Evolutionary conservation across 2,329 filamentous ascomycete genomes (phyloP), one percentile per base, ranked within the genome.

Genomic region (Sordariomycetes sp.): DNA sequence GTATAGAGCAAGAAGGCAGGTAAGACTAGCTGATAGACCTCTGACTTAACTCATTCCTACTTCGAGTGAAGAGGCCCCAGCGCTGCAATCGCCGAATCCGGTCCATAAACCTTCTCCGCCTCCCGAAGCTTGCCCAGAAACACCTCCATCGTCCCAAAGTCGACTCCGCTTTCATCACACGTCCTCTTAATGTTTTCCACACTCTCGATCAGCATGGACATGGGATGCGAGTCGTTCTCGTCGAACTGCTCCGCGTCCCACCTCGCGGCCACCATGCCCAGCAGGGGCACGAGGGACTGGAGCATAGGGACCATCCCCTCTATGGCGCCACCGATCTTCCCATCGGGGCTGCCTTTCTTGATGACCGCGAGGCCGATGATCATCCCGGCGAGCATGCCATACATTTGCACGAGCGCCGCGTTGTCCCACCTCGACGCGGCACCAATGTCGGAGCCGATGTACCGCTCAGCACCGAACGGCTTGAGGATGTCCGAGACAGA

Each of bases 361-460:
- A 67, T 58, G 53, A 68, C 57, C 8, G 55, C 64, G 35, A 67
- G 60, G 25, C 62, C 66, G 12, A 63, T 59, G 32, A 67, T 62
- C 1, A 60, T 62, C 2, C 67, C 67, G 4, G 59, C 54, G 50
- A 67, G 65, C 63, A 68, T 65, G 34, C 66, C 65, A 24, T 66
- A 65, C 66, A 69, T 68, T 53, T 59, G 55, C 8, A 65, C 59
- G 7, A 68, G 63, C 35, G 64, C 60, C 2, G 66, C 67, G 12
- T 64, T 58, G 53, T 69, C 66, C 24, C 60, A 62, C n/a, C 60
- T 59, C 11, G 64, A 59, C 2, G 67, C 65, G 1, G 65, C 62
- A 6, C 61, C 62, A 1, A 61, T 60, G 24, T 67, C 65, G 0
- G 46, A 7, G 12, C 59, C 57, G 20, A 63, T 55, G 43, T 68